A percentile compares a stretch with the other conserved stretches of the same genome.
Evolutionary conservation across 1,284 basidiomycete genomes (phyloP).

Genomic region (Sphaerobolus stellatus): DNA sequence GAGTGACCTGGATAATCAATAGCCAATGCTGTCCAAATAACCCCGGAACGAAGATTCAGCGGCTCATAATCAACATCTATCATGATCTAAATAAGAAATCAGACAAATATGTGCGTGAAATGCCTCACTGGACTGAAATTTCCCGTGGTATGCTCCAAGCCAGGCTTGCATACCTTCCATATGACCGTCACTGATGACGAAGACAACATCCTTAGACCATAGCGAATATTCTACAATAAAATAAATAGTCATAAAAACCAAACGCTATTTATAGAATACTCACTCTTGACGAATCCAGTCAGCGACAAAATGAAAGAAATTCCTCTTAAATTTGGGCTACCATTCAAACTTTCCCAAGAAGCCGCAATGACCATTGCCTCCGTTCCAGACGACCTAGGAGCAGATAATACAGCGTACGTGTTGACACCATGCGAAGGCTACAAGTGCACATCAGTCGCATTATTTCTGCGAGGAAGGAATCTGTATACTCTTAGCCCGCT

Average conservation of each 20-base stretch:
- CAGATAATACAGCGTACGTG: slow-evolving; percentile 77
- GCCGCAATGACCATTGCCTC: slow-evolving; percentile 91
- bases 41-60: slow-evolving; percentile 66
- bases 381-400: slow-evolving; percentile 84
- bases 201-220: slow-evolving; percentile 93
- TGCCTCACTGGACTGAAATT: slow-evolving; percentile 60
- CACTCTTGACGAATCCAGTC: slow-evolving; percentile 81
- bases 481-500: slow-evolving; percentile 46
- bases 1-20: slow-evolving; percentile 97
- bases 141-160: slow-evolving; percentile 80
- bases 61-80: slow-evolving; percentile 66
- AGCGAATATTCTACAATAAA: slow-evolving; percentile 69
- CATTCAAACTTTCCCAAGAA: slow-evolving; percentile 76
- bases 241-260: slow-evolving; percentile 1
- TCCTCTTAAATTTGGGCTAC: slow-evolving; percentile 81
- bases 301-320: slow-evolving; percentile 81
- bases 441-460: neutral
- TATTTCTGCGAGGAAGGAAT: neutral
- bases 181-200: slow-evolving; percentile 88
- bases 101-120: neutral
- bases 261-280: slow-evolving; percentile 22
- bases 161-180: slow-evolving; percentile 92
- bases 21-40: slow-evolving; percentile 93
- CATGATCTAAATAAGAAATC: slow-evolving; percentile 1
- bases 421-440: slow-evolving; percentile 65